phyloP scores from a whole-genome alignment of 805 yeast genomes.

The Helenozyma baotianmanensis region DNA sequence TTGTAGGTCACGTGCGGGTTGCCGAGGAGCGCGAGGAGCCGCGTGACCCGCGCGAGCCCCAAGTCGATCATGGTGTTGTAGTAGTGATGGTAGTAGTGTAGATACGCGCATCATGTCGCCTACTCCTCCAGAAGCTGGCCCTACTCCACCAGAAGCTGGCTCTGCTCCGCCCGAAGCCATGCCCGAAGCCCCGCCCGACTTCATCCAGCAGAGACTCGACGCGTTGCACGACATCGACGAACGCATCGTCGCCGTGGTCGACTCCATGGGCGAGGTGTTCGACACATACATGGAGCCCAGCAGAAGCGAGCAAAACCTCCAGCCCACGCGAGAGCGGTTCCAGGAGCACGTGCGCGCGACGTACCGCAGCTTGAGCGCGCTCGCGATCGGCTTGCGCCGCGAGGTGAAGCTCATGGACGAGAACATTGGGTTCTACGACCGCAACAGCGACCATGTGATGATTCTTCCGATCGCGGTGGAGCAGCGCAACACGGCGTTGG shows the following conservation, averaged over 20 bases:
- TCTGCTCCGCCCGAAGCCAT: too few species aligned
- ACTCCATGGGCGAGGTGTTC: conserved; percentile 44
- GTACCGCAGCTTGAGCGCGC: conserved; percentile 50
- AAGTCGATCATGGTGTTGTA: conserved; percentile 36
- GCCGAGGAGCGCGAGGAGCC: conserved; percentile 43
- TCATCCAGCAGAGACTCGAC: conserved; percentile 48
- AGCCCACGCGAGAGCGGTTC: conserved; percentile 35
- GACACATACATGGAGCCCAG: conserved; percentile 34
- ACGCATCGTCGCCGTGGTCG: conserved; percentile 48
- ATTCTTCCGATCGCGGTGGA: conserved; percentile 66
- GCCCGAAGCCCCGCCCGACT: too few species aligned
- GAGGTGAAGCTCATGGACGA: conserved; percentile 66
- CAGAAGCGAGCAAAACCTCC: conserved; percentile 17
- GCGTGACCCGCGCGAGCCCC: conserved; percentile 31
- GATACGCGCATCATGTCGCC: too few species aligned
- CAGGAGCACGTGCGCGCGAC: conserved; percentile 42
- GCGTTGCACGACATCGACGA: conserved; percentile 49
- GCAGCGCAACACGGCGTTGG: conserved; percentile 66
- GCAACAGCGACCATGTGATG: conserved; percentile 42
- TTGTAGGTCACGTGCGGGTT: conserved; percentile 54
- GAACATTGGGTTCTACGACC: conserved; percentile 44
- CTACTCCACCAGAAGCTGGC: too few species aligned
- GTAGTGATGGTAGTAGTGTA: too few species aligned
- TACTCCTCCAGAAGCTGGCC: too few species aligned
- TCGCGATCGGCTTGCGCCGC: conserved; percentile 56